These are phyloP conservation scores for Jamesozyma hellenica DNA, from an alignment of 805 yeast species.

Conservation along the genomic window DNA sequence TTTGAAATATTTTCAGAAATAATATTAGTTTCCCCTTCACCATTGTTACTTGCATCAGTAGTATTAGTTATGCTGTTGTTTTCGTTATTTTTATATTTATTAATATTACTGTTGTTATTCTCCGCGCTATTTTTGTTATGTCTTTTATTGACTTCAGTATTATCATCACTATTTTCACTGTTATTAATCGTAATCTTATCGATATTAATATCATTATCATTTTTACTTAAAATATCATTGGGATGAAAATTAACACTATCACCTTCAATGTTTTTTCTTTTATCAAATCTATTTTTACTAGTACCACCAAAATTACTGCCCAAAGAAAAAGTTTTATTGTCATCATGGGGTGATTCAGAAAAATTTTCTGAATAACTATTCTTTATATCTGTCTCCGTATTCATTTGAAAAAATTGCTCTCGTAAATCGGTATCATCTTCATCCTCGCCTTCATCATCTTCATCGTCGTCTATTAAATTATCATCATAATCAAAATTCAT, in stretches of 20 bases:
- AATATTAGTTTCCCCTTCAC: not conserved
- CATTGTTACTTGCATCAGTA: not conserved
- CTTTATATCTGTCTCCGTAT: not conserved
- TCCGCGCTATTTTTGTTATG: not conserved
- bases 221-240: not conserved
- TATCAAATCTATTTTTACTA: not conserved
- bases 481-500: constrained; percentile 27
- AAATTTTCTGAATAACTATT: not conserved
- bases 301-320: not conserved
- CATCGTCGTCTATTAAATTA: constrained; percentile 26
- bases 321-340: too few species aligned
- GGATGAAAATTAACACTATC: not conserved
- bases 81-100: not conserved
- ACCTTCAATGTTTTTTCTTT: not conserved
- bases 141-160: not conserved
- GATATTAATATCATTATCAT: not conserved
- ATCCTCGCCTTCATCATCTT: constrained; percentile 27
- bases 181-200: not conserved
- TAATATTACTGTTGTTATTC: not conserved
- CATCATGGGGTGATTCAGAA: not conserved
- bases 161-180: not conserved
- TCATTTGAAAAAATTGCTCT: constrained; percentile 20
- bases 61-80: not conserved
- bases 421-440: constrained; percentile 17
- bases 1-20: constrained; percentile 10